Evolutionary conservation across 345 rosid species (phyloP), one percentile per base, ranked within the genome.

Genomic region (Citrus glauca): DNA sequence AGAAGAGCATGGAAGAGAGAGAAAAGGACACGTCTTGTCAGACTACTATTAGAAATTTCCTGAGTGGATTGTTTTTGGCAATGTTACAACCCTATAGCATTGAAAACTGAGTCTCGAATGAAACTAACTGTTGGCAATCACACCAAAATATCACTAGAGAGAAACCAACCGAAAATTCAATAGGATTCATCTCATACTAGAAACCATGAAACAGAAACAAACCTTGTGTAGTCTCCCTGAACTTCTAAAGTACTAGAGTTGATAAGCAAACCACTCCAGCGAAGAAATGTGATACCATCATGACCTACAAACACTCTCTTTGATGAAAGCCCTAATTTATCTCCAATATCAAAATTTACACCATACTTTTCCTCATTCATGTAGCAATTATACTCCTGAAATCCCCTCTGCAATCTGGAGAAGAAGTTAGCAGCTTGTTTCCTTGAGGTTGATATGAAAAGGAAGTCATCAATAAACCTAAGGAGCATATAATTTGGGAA

Each of bases 141-240:
- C 9, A 25, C 32, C 14, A 30, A 30, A 75, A 45, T 19, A 28
- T 28, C 48, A 65, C 8, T 3, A 50, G 7, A 16, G 45, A 14
- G 38, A 48, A 28, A 30, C 42, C 69, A 81, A 72, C 65, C 45
- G 71, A 66, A 69, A 24, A 70, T 25, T 25, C 17, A 63, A 69
- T 70, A 50, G 72, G 42, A 27, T 8, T 61, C 48, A 62, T 24
- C 32, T 50, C 33, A 22, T 6, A 16, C 66, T 69, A 73, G 55
- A 78, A 77, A 65, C 30, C 19, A 56, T 1, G 50, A 10, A 70
- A 33, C 37, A 50, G 71, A 84, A 82, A 73, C 83, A 75, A 72
- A 94, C 97, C 94, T 91, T 61, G 89, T 79, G 81, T 91, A 95
- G 79, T 95, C 99, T 73, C 86, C 95, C 86, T 92, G 98, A 78